Conservation (phyloP, 495 filamentous ascomycete species). For the Neurospora sp. region DNA sequence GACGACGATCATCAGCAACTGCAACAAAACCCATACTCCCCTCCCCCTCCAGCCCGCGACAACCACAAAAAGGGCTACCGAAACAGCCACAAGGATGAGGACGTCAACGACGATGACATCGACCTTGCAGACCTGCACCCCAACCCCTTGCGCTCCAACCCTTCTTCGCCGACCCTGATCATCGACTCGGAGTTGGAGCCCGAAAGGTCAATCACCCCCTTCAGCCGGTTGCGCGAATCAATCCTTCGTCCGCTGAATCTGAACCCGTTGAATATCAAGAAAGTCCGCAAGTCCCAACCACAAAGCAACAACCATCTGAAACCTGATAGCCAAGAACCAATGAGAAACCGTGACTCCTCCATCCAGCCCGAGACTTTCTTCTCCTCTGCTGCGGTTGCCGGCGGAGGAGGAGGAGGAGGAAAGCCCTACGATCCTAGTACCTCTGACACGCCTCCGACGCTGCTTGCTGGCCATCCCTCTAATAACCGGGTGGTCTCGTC, state of each 20-base stretch:
- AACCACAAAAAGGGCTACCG: constrained; percentile 14
- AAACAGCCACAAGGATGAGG: constrained; percentile 2
- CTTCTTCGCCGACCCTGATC: neutral
- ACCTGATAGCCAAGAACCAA: constrained; percentile 19
- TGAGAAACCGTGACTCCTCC: constrained; percentile 27
- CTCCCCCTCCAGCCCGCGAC: constrained; percentile 21
- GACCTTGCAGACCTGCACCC: constrained; percentile 25
- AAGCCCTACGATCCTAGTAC: constrained; percentile 42
- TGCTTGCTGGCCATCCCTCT: constrained; percentile 20
- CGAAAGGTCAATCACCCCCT: constrained; percentile 19
- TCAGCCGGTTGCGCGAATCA: constrained; percentile 17
- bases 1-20: constrained; percentile 25
- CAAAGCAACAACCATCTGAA: neutral
- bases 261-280: constrained; percentile 21
- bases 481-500: constrained; percentile 35
- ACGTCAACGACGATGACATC: constrained; percentile 13
- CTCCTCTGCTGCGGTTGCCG: constrained; percentile 16
- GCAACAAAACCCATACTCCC: neutral
- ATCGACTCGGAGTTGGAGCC: neutral
- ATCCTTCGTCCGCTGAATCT: constrained; percentile 32
- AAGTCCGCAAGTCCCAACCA: constrained; percentile 18
- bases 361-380: constrained; percentile 46
- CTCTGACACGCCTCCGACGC: constrained; percentile 37
- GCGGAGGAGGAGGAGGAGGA: neutral
- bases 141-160: constrained; percentile 38